Percentiles rank a stretch among this genome's conserved stretches.
These are phyloP conservation scores for Fusarium heterosporum DNA, from an alignment of 2,329 filamentous ascomycete genomes.

Conservation along the genomic window DNA sequence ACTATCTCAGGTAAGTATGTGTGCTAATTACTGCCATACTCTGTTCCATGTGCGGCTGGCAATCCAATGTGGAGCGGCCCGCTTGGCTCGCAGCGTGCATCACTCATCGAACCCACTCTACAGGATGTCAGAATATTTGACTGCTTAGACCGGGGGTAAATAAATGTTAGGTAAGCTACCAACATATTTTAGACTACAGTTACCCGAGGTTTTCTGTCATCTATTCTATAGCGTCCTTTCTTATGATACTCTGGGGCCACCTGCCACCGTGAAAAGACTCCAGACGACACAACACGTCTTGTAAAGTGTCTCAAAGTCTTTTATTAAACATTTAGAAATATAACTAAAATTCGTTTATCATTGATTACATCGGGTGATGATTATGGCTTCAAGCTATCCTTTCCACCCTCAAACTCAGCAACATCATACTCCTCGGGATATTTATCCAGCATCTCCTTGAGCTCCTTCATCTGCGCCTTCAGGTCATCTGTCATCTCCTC, in stretches of 20 bases:
- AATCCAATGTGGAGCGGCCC: conserved; percentile 33
- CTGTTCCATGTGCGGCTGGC: conserved; percentile 4
- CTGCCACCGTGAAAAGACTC: not conserved
- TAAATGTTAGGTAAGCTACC: no score
- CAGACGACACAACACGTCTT: not conserved
- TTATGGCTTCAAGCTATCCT: conserved; percentile 66
- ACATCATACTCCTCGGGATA: conserved; percentile 96
- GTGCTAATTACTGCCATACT: no score
- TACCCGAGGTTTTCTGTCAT: no score
- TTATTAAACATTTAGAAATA: no score
- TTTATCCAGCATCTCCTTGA: conserved; percentile 80
- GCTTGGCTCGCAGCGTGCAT: conserved; percentile 31
- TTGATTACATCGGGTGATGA: not conserved
- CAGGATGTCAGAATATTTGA: not conserved
- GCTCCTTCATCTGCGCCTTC: conserved; percentile 75
- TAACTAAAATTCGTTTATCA: not conserved
- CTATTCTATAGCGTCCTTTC: no score
- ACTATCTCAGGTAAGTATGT: no score
- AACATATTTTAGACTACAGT: no score
- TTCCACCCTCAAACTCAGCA: conserved; percentile 78
- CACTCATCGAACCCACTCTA: conserved; percentile 22
- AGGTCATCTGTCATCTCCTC: conserved; percentile 86
- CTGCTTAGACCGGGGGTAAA: no score
- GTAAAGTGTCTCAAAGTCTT: no score
- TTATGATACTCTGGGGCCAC: no score